Evolutionary conservation across 2,329 filamentous ascomycete species (phyloP), one percentile per base, ranked within the genome.

Genomic region (Monosporascus sp.): DNA sequence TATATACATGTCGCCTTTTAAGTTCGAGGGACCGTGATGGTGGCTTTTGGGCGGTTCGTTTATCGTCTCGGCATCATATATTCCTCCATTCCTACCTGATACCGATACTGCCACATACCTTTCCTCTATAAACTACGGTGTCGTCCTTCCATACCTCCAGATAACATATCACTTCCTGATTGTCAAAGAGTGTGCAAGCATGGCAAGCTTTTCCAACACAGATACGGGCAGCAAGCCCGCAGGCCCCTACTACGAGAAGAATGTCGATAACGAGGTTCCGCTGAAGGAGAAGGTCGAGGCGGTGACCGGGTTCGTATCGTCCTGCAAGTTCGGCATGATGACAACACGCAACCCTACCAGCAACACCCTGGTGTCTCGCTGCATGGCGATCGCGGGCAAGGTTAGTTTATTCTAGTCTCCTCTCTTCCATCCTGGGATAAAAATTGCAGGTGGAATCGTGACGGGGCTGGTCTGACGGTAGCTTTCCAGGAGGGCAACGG

Each of bases 281-380:
- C 72, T 88, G 43, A 78, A 84, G 59, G 78, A 87, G 63, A 89
- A 88, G 72, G 76, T 88, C 53, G 78, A 85, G 62, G 84, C 84
- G 54, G 73, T 89, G 26, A 70, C 75, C 57, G 70, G 70, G 24
- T 88, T 89, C 65, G 75, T 85, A 60, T 76, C 82, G 52, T 76
- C 78, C 60, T 76, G 76, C 67, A 89, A 88, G 69, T 88, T 86
- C 66, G 85, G 84, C 68, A 83, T 89, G 80, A 80, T 89, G 76
- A 88, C 85, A 6, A 88, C 86, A 31, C 75, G 81, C 52, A 78
- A 81, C 47, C 72, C 74, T 1, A 74, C 79, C 41, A 79, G 70
- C 34, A 83, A 84, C 5, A 72, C 80, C 43, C 69, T 89, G 38
- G 80, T 80, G 11, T 85, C 81, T 51, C 75, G 86, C 63, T 85